Evolutionary conservation across 2,329 filamentous ascomycete genomes (phyloP).

Genomic region (Aspergillus awamori): DNA sequence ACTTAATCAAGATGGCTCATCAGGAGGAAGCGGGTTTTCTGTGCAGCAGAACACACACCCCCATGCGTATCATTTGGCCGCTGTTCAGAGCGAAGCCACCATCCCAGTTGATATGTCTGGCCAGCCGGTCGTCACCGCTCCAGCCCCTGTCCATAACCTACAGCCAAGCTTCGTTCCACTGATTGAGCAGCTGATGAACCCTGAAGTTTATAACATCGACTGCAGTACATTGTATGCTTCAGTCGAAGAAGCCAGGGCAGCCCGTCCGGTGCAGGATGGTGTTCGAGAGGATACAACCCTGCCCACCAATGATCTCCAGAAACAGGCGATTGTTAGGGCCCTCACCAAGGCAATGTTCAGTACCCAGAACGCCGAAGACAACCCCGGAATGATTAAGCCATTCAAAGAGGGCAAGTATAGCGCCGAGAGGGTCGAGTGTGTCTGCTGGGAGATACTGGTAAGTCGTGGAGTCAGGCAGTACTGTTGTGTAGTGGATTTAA

Average conservation of each 20-base stretch:
- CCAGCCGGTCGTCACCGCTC: not conserved
- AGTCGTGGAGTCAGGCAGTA: slow-evolving; percentile 10
- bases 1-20: not conserved
- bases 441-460: slow-evolving; percentile 39
- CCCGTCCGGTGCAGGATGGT: not conserved
- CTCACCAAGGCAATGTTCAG: slow-evolving; percentile 39
- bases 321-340: slow-evolving; percentile 31
- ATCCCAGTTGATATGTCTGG: not conserved
- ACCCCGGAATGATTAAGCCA: slow-evolving; percentile 35
- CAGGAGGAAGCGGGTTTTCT: not conserved
- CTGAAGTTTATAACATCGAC: slow-evolving; percentile 6
- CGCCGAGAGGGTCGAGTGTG: slow-evolving; percentile 31
- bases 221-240: slow-evolving; percentile 21
- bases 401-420: slow-evolving; percentile 32
- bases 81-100: not conserved
- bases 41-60: not conserved
- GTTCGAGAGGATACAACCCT: slow-evolving; percentile 29
- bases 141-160: not conserved
- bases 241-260: slow-evolving; percentile 23
- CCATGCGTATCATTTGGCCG: too few species aligned
- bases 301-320: slow-evolving; percentile 24
- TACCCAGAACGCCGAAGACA: slow-evolving; percentile 32
- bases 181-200: slow-evolving; percentile 13
- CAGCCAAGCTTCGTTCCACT: not conserved
- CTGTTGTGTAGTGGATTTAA: not conserved